Percentiles rank a stretch among this genome's conserved stretches.
Evolutionary conservation across 345 rosid species (phyloP).

Genomic region (Reutealis trisperma): DNA sequence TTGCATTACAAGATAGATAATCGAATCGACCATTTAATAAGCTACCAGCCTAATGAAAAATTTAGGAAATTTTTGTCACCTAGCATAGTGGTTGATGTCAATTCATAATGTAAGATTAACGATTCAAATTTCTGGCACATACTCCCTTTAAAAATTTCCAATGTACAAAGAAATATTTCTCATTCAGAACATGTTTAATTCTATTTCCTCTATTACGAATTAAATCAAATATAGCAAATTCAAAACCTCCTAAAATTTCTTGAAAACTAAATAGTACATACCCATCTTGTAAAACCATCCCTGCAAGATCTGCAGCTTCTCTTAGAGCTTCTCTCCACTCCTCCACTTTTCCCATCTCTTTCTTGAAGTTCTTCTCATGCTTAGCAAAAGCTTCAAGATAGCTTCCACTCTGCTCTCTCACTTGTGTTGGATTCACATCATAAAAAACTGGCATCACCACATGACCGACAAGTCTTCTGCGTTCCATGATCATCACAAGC

Average conservation of each 20-base stretch:
- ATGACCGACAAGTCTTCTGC: constrained; percentile 4
- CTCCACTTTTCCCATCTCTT: not conserved
- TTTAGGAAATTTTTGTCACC: too few species aligned
- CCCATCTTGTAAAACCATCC: constrained; percentile 23
- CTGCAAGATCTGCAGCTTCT: constrained; percentile 9
- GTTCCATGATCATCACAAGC: constrained; percentile 9
- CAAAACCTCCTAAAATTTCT: not conserved
- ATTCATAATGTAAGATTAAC: too few species aligned
- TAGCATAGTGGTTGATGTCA: too few species aligned
- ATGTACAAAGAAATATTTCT: too few species aligned
- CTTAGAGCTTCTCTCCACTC: constrained; percentile 16
- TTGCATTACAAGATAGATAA: too few species aligned
- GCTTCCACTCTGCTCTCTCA: constrained; percentile 4
- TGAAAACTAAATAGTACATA: not conserved
- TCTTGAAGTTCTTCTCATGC: not conserved
- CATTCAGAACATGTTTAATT: too few species aligned
- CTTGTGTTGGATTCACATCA: constrained; percentile 13
- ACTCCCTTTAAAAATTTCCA: too few species aligned
- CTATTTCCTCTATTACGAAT: too few species aligned
- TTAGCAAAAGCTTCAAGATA: constrained; percentile 8
- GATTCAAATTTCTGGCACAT: too few species aligned
- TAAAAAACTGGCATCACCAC: constrained; percentile 19
- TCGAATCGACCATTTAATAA: too few species aligned
- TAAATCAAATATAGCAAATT: not conserved
- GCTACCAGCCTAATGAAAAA: too few species aligned